Evolutionary conservation across 148 eudicot genomes (phyloP).

Genomic region (Amaranthus palmeri): DNA sequence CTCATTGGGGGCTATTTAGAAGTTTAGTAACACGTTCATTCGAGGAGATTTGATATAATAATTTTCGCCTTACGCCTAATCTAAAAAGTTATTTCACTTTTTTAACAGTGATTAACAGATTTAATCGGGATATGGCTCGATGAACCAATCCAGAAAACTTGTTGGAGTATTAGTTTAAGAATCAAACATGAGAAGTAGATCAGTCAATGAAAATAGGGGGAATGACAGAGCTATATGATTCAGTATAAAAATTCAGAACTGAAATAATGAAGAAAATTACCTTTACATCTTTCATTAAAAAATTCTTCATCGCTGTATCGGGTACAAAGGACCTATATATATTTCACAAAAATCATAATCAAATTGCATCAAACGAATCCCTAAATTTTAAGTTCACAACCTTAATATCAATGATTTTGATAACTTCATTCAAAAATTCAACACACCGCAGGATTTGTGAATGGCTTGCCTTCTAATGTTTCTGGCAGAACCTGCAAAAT

Average conservation of each 20-base stretch:
- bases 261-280: constrained; percentile 29
- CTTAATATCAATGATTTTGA: constrained; percentile 2
- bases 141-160: no score
- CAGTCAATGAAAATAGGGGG: no score
- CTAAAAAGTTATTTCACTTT: no score
- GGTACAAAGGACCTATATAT: constrained; percentile 68
- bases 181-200: background rate
- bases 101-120: no score
- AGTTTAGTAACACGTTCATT: no score
- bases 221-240: background rate
- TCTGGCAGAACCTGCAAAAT: constrained; percentile 67
- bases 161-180: background rate
- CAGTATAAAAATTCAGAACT: background rate
- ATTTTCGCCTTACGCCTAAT: no score
- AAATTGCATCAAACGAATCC: background rate
- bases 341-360: background rate
- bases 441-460: constrained; percentile 64
- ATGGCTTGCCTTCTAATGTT: constrained; percentile 57
- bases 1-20: no score
- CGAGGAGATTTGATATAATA: no score
- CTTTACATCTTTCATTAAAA: constrained; percentile 67
- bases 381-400: background rate
- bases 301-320: constrained; percentile 87
- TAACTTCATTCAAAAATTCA: constrained; percentile 4
- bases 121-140: no score